Percentiles rank a stretch among this genome's conserved stretches.
Evolutionary conservation across 2,329 filamentous ascomycete species (phyloP).

Genomic region (Microcera coccophila): DNA sequence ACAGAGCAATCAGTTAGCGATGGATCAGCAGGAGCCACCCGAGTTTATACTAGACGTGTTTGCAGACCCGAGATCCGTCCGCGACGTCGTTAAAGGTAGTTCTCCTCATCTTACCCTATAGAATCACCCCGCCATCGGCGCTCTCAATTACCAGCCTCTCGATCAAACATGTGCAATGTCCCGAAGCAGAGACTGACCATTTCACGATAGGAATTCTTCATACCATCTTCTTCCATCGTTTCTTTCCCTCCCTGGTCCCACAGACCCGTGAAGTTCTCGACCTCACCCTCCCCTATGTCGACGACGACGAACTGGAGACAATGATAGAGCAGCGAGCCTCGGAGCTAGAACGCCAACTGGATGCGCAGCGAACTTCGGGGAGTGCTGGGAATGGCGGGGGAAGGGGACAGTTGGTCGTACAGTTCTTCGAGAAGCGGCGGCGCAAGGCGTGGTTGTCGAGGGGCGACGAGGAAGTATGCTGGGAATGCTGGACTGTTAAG

Average conservation of each 20-base stretch:
- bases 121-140: conserved; percentile 13
- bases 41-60: conserved; percentile 95
- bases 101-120: conserved; percentile 20
- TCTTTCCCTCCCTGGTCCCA: conserved; percentile 83
- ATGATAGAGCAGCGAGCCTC: conserved; percentile 86
- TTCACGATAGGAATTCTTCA: conserved; percentile 71
- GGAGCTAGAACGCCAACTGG: conserved; percentile 73
- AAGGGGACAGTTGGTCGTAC: conserved; percentile 74
- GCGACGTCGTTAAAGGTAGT: conserved; percentile 87
- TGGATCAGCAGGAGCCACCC: conserved; percentile 59
- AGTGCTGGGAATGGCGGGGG: conserved; percentile 38
- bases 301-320: conserved; percentile 86
- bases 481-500: conserved; percentile 93
- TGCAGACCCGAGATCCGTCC: conserved; percentile 82
- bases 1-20: conserved; percentile 26
- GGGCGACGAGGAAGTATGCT: conserved; percentile 89
- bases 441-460: conserved; percentile 75
- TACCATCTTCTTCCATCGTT: conserved; percentile 98
- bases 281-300: conserved; percentile 81
- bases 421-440: conserved; percentile 92
- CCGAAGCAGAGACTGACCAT: not conserved
- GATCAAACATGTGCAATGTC: too few species aligned
- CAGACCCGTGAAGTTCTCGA: conserved; percentile 85
- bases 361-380: conserved; percentile 49
- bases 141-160: conserved; percentile 5